These are phyloP conservation scores for Pyricularia pennisetigena DNA, from an alignment of 2,329 filamentous ascomycete species.

Conservation along the genomic window DNA sequence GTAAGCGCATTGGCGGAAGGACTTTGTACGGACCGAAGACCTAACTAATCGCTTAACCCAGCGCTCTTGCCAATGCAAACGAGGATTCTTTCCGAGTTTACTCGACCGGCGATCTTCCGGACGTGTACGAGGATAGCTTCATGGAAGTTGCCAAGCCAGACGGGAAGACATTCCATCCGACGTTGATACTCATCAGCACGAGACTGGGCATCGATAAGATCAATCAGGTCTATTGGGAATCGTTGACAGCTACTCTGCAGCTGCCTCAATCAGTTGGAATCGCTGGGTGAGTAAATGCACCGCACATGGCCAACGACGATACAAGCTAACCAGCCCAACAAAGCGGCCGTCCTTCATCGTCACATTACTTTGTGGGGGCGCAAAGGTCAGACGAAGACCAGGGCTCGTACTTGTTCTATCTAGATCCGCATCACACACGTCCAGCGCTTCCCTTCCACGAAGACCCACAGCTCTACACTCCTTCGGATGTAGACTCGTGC, in stretches of 20 bases:
- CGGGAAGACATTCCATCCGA: constrained; percentile 63
- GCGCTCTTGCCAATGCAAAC: constrained; percentile 63
- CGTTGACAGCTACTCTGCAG: constrained; percentile 74
- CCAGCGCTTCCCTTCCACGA: constrained; percentile 58
- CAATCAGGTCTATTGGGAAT: constrained; percentile 90
- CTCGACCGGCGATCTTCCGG: constrained; percentile 77
- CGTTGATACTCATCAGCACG: constrained; percentile 79
- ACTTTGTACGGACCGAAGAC: neutral
- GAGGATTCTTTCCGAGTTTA: constrained; percentile 67
- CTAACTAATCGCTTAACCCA: constrained; percentile 22
- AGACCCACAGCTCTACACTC: constrained; percentile 47
- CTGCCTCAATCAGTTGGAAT: constrained; percentile 93
- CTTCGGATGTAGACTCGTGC: constrained; percentile 70
- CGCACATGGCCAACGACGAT: neutral
- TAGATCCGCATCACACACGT: constrained; percentile 86
- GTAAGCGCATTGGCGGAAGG: constrained; percentile 39
- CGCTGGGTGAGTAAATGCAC: constrained; percentile 59
- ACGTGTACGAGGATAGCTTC: constrained; percentile 88
- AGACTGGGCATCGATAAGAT: constrained; percentile 89
- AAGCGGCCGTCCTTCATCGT: constrained; percentile 85
- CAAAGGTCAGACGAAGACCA: constrained; percentile 25
- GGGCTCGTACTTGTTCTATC: constrained; percentile 78
- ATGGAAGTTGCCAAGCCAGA: constrained; percentile 64
- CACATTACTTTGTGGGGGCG: constrained; percentile 52
- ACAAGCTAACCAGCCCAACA: constrained; percentile 7